Evolutionary conservation across 305 asterid genomes (phyloP).

Genomic region (Fraxinus baroniana): DNA sequence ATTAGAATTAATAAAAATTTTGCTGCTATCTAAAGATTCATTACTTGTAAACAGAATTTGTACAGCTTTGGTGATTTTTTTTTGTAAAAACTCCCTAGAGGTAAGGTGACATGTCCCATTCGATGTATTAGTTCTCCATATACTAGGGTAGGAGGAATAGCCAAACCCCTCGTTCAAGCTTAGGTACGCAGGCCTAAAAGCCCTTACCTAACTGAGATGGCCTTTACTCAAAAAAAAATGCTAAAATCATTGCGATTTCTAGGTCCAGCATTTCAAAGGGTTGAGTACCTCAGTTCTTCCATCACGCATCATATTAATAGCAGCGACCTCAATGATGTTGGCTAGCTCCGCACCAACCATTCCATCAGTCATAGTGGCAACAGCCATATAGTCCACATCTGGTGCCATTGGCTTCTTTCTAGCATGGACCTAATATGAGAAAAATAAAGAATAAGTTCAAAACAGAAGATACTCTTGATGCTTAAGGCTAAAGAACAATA

Average conservation of each 20-base stretch:
- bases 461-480: slow-evolving; percentile 6
- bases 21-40: not conserved
- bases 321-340: slow-evolving; percentile 93
- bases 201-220: not conserved
- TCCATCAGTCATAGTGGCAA: slow-evolving; percentile 84
- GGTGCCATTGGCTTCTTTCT: slow-evolving; percentile 92
- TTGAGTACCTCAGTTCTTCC: slow-evolving; percentile 80
- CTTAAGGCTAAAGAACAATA: slow-evolving; percentile 6
- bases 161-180: not conserved
- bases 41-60: not conserved
- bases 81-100: not conserved
- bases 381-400: slow-evolving; percentile 86
- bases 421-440: slow-evolving; percentile 77
- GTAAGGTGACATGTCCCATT: not conserved
- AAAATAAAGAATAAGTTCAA: slow-evolving; percentile 5
- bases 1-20: not conserved
- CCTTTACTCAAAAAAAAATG: not conserved
- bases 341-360: slow-evolving; percentile 99
- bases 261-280: slow-evolving; percentile 19
- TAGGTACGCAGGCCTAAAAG: not conserved
- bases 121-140: not conserved
- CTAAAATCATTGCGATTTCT: not conserved
- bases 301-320: slow-evolving; percentile 92
- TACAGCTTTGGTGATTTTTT: not conserved
- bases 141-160: not conserved